Conservation (phyloP, 2,329 filamentous ascomycete species). For the Alternaria conjuncta region DNA sequence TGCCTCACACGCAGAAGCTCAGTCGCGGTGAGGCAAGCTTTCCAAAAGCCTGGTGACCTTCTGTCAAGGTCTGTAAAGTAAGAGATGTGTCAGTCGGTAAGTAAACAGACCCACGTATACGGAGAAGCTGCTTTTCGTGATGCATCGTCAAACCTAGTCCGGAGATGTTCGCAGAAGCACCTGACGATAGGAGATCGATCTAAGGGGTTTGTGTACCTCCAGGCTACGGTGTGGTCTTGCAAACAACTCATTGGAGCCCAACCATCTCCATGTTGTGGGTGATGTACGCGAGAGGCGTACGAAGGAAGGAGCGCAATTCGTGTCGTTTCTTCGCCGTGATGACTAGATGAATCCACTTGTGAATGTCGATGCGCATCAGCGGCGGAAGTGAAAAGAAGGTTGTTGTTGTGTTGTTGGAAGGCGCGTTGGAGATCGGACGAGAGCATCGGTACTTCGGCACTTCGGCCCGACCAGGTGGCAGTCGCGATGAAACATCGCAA, state of each 20-base stretch:
- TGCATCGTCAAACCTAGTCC: not conserved
- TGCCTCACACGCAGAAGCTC: not conserved
- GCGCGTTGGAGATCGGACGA: not conserved
- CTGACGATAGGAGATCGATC: not conserved
- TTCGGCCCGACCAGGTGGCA: not conserved
- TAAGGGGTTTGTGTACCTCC: not conserved
- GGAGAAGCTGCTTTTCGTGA: not conserved
- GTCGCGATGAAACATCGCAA: not conserved
- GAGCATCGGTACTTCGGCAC: not conserved
- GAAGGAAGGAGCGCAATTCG: no score
- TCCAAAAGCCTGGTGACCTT: not conserved
- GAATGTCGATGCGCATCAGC: not conserved
- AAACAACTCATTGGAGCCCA: not conserved
- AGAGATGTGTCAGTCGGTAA: not conserved
- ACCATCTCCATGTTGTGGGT: not conserved
- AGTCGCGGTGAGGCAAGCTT: not conserved
- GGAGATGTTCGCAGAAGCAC: not conserved
- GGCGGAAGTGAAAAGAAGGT: not conserved
- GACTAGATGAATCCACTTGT: not conserved
- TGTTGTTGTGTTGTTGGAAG: not conserved
- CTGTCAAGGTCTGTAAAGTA: not conserved
- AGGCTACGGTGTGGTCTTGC: not conserved
- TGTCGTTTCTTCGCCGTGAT: not conserved
- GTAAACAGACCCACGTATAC: not conserved
- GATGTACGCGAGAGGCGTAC: no score